These are phyloP conservation scores for Ceratocystis variospora DNA, from an alignment of 2,329 filamentous ascomycete species.

Conservation along the genomic window DNA sequence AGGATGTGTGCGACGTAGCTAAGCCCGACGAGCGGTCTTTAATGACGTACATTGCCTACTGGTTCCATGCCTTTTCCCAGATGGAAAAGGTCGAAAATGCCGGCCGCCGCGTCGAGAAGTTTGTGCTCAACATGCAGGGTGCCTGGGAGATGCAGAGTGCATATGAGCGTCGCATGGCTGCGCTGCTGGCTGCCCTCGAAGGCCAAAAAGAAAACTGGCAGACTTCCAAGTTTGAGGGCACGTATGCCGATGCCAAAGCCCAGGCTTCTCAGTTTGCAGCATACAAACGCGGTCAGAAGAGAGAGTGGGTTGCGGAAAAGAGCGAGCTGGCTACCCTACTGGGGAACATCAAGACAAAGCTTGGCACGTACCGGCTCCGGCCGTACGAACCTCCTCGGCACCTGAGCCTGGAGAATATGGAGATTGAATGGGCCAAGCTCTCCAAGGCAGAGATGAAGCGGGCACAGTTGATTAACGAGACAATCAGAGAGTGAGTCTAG, in stretches of 20 bases:
- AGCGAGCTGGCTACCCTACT: slow-evolving; percentile 84
- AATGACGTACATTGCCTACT: slow-evolving; percentile 99
- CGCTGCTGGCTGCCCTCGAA: slow-evolving; percentile 59
- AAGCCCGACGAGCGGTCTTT: slow-evolving; percentile 92
- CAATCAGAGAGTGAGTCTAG: slow-evolving; percentile 67
- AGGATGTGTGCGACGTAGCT: slow-evolving; percentile 92
- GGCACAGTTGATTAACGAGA: slow-evolving; percentile 93
- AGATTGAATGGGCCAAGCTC: slow-evolving; percentile 66
- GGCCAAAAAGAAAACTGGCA: slow-evolving; percentile 66
- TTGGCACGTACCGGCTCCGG: slow-evolving; percentile 82
- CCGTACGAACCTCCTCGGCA: slow-evolving; percentile 83
- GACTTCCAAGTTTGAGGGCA: slow-evolving; percentile 71
- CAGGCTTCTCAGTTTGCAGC: slow-evolving; percentile 67
- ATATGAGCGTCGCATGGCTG: slow-evolving; percentile 82
- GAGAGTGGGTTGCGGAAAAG: slow-evolving; percentile 95
- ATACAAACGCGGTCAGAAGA: slow-evolving; percentile 87
- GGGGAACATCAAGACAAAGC: slow-evolving; percentile 97
- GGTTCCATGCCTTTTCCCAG: slow-evolving; percentile 98
- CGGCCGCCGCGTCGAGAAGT: slow-evolving; percentile 90
- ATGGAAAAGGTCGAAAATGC: slow-evolving; percentile 99
- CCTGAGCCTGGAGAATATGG: slow-evolving; percentile 66
- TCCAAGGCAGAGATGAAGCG: slow-evolving; percentile 74
- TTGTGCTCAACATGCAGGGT: slow-evolving; percentile 96
- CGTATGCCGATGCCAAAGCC: slow-evolving; percentile 80
- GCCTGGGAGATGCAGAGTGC: slow-evolving; percentile 99